Evolutionary conservation across 1,139 yeast species (phyloP), one percentile per base, ranked within the genome.

Genomic region (Scheffersomyces cryptocercus): DNA sequence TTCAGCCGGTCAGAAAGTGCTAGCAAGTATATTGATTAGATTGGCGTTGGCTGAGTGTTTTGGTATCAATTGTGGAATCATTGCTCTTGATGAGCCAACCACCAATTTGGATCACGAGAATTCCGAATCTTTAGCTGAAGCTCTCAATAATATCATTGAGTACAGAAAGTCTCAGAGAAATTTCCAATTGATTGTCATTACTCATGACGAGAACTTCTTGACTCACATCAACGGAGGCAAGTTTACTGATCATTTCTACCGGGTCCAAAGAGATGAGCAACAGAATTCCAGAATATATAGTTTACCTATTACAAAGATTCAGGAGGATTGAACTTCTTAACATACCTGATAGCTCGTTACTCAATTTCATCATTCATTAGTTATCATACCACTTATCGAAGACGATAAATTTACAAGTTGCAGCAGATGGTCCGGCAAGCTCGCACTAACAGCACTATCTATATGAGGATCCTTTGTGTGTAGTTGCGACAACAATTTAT

Each of bases 21-120:
- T 95, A 43, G 97, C 99, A 0, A 85, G 96, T 44, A 90, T 95
- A 42, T 83, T 95, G 32, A 91, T 95, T 42, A 75, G 99, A 43
- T 70, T 95, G 46, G 97, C 98, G 0, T 70, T 95, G 40, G 95
- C 98, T 0, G 99, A 95, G 63, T 89, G 98, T 59, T 93, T 95
- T 70, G 99, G 99, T 7, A 78, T 84, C 1, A 89, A 87, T 59
- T 93, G 97, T 69, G 99, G 99, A 41, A 85, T 93, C 61, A 88
- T 95, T 55, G 96, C 98, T 0, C 72, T 95, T 36, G 99, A 95
- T 66, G 99, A 95, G 66, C 99, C 99, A 5, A 95, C 99, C 0
- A 95, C 99, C 0, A 95, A 95, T 56, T 73, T 95, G 49, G 99
- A 95, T 65, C 82, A 80, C 45, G 97, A 88, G 45, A 95, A 95